Conservation (phyloP, 169 alveolate genomes). For the Plasmodium fragile region DNA sequence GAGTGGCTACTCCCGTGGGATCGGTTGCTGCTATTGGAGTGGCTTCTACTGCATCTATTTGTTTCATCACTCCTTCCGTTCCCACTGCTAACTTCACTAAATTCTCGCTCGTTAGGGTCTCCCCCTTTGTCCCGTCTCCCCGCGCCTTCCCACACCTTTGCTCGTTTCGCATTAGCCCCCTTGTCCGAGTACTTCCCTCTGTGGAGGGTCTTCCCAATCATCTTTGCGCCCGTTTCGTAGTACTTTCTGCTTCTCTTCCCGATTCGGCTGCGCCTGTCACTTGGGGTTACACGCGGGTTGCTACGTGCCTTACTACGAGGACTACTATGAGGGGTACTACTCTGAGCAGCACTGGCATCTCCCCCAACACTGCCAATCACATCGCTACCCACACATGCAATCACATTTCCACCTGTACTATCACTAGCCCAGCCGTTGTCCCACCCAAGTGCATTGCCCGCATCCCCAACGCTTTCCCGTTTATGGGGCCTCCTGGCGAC, state of each 20-base stretch:
- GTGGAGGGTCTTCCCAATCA: not conserved
- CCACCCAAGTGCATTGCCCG: not conserved
- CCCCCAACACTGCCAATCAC: not conserved
- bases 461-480: conserved; percentile 3
- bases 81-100: not conserved
- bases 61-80: not conserved
- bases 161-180: not conserved
- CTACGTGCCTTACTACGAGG: not conserved
- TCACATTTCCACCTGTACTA: not conserved
- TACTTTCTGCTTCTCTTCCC: not conserved
- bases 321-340: not conserved
- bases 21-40: not conserved
- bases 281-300: not conserved
- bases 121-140: not conserved
- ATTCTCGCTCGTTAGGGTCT: not conserved
- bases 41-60: not conserved
- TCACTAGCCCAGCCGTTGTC: not conserved
- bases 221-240: not conserved
- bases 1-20: not conserved
- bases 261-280: not conserved
- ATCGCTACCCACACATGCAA: not conserved
- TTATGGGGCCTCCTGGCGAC: not conserved
- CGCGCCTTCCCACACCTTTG: not conserved
- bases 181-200: not conserved
- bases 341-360: not conserved